Evolutionary conservation across 2,329 filamentous ascomycete species (phyloP), one percentile per base, ranked within the genome.

Genomic region (Sphaerulina musiva): DNA sequence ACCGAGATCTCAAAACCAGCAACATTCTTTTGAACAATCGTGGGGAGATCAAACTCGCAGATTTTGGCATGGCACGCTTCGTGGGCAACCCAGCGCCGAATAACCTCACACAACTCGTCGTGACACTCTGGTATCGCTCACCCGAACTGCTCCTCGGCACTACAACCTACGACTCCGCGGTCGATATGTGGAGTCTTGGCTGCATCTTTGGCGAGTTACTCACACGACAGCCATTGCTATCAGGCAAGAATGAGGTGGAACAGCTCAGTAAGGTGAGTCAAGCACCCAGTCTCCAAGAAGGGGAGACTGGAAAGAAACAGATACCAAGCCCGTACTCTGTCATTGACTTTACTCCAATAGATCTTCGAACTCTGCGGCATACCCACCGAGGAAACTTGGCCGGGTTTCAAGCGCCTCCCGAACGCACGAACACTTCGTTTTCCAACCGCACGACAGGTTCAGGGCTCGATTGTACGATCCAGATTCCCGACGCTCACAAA

Each of bases 21-120:
- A 95, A 95, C 67, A 83, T 98, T 45, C 83, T 98, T 45, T 86
- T 98, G 73, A 95, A 89, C 76, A 97, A 97, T 75, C 87, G 90
- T 44, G 93, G 93, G 44, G 85, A 87, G 69, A 85, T 98, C 71
- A 96, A 96, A 72, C 85, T 98, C 60, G 93, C 93, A 56, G 93
- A 98, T 73, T 98, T 98, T 68, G 93, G 93, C 70, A 96, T 98
- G 89, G 92, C 93, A 3, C 82, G 93, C 29, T 93, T 93, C 73
- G 87, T 87, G 53, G 87, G 87, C 48, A 83, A 89, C 62, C 90
- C 92, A 3, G 78, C 84, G 0, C 76, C 78, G 4, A 80, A 84
- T 1, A 86, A 87, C 59, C 79, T 97, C 56, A 97, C 93, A 2
- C 87, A 92, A 68, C 81, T 97, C 45, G 93, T 98, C 58, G 92